These are phyloP conservation scores for Aureobasidium sp. DNA, from an alignment of 2,329 filamentous ascomycete genomes.

Conservation along the genomic window DNA sequence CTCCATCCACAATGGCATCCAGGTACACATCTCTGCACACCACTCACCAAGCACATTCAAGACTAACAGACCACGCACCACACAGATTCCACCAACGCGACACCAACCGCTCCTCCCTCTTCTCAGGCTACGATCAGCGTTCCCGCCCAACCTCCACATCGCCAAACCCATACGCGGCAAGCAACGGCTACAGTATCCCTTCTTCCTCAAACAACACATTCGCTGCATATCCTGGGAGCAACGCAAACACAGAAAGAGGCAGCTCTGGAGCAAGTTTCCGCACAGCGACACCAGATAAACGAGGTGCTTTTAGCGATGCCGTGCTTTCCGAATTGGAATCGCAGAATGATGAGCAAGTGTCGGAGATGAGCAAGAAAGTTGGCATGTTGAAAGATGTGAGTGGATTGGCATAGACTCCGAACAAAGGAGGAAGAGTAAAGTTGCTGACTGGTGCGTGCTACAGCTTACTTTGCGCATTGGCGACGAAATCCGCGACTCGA, in stretches of 20 bases:
- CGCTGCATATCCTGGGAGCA: slow-evolving; percentile 22
- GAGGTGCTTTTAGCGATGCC: slow-evolving; percentile 86
- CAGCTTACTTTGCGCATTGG: slow-evolving; percentile 89
- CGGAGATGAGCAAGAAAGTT: slow-evolving; percentile 86
- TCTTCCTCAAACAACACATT: slow-evolving; percentile 16
- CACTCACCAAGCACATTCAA: slow-evolving; percentile 8
- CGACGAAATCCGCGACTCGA: slow-evolving; percentile 87
- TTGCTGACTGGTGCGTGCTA: background rate
- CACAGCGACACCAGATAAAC: slow-evolving; percentile 41
- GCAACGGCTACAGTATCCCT: slow-evolving; percentile 4
- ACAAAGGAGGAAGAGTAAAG: background rate
- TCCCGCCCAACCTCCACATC: slow-evolving; percentile 25
- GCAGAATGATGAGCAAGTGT: slow-evolving; percentile 85
- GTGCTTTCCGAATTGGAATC: slow-evolving; percentile 90
- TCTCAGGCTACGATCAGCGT: slow-evolving; percentile 29
- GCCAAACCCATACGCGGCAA: slow-evolving; percentile 16
- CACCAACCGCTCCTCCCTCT: slow-evolving; percentile 30
- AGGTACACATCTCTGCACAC: background rate
- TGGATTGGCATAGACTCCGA: slow-evolving; percentile 26
- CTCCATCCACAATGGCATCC: slow-evolving; percentile 13
- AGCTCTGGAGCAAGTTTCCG: slow-evolving; percentile 25
- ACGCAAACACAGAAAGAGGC: slow-evolving; percentile 13
- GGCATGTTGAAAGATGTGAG: slow-evolving; percentile 79
- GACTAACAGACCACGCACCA: slow-evolving; percentile 14
- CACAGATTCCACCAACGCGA: slow-evolving; percentile 28